Evolutionary conservation across 2,329 filamentous ascomycete genomes (phyloP), one percentile per base, ranked within the genome.

Genomic region (Fusarium buxicola): DNA sequence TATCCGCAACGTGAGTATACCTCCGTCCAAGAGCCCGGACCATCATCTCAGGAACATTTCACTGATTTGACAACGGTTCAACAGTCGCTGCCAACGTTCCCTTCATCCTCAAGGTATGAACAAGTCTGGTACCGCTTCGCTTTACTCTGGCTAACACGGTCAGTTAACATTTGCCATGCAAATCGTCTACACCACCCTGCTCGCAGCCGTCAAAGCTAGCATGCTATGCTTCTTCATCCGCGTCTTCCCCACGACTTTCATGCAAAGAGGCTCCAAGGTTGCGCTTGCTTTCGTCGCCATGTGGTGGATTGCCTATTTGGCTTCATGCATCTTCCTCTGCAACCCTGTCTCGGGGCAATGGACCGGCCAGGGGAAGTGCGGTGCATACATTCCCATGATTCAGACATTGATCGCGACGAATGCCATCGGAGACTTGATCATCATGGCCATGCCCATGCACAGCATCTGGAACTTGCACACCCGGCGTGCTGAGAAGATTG

Each of bases 231-330:
- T 72, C 57, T 72, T 68, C 28, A 63, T 72, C n/a, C 69, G 70
- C 2, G 63, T 72, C 43, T 72, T 72, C 40, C 66, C 66, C 11
- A 72, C 68, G 0, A 8, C 11, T 0, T 72, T 72, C 10, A 71
- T 72, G 59, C 60, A 72, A 24, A 49, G 35, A 1, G 65, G 72
- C 4, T 73, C 73, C 24, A 72, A 71, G 34, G 65, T 70, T 6
- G 68, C 80, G 7, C 75, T 76, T 4, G 52, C 46, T 18, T 74
- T 82, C 7, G 73, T 78, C 12, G 69, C 76, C 31, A 60, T 68
- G 28, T 83, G 81, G 80, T 69, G 73, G n/a, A 74, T 81, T 39
- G 74, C 77, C 15, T 79, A 77, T 45, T 69, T 82, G 13, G 77
- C 73, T 7, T 46, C 69, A 4, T 72, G 64, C 66, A 75, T 82